Evolutionary conservation across 2,329 filamentous ascomycete genomes (phyloP).

Genomic region (Aspergillus neotritici): DNA sequence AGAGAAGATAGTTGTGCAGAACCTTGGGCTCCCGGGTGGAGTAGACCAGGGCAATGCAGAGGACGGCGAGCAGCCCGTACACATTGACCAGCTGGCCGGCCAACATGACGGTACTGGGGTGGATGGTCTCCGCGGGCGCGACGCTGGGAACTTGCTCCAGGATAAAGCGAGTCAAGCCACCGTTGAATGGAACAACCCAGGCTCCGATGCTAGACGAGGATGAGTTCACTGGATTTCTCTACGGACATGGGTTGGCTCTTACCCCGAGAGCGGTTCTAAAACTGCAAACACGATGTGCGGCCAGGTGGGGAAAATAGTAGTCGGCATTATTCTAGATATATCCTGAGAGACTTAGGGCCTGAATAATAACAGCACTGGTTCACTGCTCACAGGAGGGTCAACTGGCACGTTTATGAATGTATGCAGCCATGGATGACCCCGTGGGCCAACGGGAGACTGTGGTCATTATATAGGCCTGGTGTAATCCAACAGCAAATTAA

Average conservation of each 20-base stretch:
- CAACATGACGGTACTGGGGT: slow-evolving; percentile 48
- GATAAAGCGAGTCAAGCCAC: slow-evolving; percentile 56
- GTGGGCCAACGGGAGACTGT: no score
- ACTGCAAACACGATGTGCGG: slow-evolving; percentile 63
- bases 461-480: no score
- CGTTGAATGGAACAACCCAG: slow-evolving; percentile 51
- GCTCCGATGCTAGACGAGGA: slow-evolving; percentile 50
- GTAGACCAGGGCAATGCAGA: slow-evolving; percentile 60
- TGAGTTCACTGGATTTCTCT: no score
- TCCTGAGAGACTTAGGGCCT: background rate
- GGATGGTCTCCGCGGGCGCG: slow-evolving; percentile 23
- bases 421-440: background rate
- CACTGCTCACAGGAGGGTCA: background rate
- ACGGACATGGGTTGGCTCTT: slow-evolving; percentile 25
- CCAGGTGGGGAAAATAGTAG: slow-evolving; percentile 55
- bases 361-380: background rate
- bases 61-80: slow-evolving; percentile 60
- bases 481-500: no score
- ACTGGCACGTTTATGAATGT: no score
- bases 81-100: slow-evolving; percentile 64
- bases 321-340: slow-evolving; percentile 13
- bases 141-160: slow-evolving; percentile 52
- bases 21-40: slow-evolving; percentile 61
- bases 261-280: slow-evolving; percentile 65
- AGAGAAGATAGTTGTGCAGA: slow-evolving; percentile 61